These are phyloP conservation scores for Chlorella vulgaris DNA, from an alignment of 139 green algal species.

Conservation along the genomic window DNA sequence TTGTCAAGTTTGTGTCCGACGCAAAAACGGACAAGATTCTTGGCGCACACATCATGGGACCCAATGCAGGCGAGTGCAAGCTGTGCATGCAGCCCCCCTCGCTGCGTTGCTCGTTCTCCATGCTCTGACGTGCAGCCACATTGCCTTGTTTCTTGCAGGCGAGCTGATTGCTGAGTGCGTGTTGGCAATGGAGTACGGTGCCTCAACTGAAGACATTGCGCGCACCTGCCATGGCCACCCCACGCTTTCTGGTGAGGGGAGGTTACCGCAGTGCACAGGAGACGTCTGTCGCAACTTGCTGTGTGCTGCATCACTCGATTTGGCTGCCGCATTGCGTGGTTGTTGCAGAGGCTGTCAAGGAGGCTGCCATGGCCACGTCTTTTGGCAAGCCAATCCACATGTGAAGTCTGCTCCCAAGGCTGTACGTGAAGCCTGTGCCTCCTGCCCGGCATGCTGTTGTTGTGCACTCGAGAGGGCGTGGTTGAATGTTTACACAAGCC, in stretches of 20 bases:
- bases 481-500: too few relatives aligned
- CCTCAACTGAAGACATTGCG: conserved; percentile 91
- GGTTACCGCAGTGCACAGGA: background rate
- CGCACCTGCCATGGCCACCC: conserved; percentile 98
- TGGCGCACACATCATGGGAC: conserved; percentile 94
- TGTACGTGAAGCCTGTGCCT: too few relatives aligned
- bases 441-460: too few relatives aligned
- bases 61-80: conserved; percentile 77
- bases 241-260: conserved; percentile 66
- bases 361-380: conserved; percentile 12
- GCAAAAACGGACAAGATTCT: conserved; percentile 84
- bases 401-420: too few relatives aligned
- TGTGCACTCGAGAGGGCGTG: too few relatives aligned
- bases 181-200: conserved; percentile 96
- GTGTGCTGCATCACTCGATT: background rate
- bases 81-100: background rate
- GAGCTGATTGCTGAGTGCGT: conserved; percentile 89
- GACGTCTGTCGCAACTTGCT: background rate
- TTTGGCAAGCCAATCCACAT: conserved; percentile 18
- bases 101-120: background rate
- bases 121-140: background rate
- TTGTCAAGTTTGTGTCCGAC: conserved; percentile 93
- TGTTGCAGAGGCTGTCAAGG: conserved; percentile 22
- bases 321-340: background rate
- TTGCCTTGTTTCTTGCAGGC: conserved; percentile 67